These are phyloP conservation scores for Eucalyptus cladocalyx DNA, from an alignment of 345 rosid species.

Conservation along the genomic window DNA sequence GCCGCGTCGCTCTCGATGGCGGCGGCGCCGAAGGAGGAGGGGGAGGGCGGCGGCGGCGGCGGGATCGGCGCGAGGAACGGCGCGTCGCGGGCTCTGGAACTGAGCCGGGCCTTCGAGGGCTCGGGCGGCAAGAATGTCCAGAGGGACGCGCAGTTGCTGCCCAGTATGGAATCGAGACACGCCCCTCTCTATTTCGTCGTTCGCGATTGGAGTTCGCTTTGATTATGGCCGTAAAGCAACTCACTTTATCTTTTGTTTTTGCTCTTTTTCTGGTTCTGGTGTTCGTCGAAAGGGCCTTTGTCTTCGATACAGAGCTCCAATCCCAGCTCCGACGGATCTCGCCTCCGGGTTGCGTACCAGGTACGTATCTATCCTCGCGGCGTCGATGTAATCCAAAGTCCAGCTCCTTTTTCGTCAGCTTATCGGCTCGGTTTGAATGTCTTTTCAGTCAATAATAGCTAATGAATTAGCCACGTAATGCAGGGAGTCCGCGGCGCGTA, in stretches of 20 bases:
- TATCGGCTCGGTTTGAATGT: not conserved
- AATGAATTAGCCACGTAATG: not conserved
- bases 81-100: conserved; percentile 14
- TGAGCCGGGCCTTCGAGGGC: conserved; percentile 19
- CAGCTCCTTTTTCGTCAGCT: not conserved
- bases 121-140: not conserved
- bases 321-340: conserved; percentile 45
- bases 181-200: not conserved
- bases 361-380: conserved; percentile 1
- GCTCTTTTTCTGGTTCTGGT: not conserved
- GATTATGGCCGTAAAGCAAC: not conserved
- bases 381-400: not conserved
- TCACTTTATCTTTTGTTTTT: not conserved
- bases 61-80: not conserved
- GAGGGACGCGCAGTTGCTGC: conserved; percentile 37
- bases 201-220: not conserved
- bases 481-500: conserved; percentile 94
- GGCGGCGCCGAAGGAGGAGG: conserved; percentile 16
- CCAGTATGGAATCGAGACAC: conserved; percentile 25
- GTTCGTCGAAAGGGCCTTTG: conserved; percentile 49
- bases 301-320: conserved; percentile 40
- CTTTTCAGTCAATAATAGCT: not conserved
- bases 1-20: conserved; percentile 4
- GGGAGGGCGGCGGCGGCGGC: not conserved
- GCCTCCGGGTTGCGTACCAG: conserved; percentile 96